Base-by-base conservation (phyloP, 805 yeast species). In the Millerozyma miso region DNA sequence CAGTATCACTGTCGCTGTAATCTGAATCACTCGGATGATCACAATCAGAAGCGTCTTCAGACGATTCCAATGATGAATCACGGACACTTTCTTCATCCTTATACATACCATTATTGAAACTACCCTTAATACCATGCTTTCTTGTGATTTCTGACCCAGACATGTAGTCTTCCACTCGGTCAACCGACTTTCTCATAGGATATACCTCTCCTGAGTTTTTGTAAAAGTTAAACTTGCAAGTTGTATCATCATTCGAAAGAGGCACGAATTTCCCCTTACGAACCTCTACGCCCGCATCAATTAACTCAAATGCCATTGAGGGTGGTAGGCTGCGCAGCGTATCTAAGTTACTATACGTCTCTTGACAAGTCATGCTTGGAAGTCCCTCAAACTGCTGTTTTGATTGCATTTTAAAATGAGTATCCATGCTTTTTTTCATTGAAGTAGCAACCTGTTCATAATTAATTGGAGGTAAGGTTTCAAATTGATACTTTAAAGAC, bases 241-340 rank as follows among this genome's bases (percentile, higher is more conserved):
- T 47, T 42, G 80, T 52, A 33, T 80, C 81, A 0, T 60, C 53
- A 6, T 65, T 69, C 2, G 63, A 45, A 6, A 84, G 55, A 3
- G 65, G 53, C 6, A 81, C 74, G 53, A 60, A 81, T 44, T 62
- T 61, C 0, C 91, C 91, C 37, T 55, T 60, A 7, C 59, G 54
- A 0, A 64, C 68, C 5, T 64, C 56, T 3, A 77, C 81, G 0
- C 88, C 87, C 7, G 53, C 55, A 20, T 65, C 63, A 33, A 83
- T 71, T 39, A 81, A 55, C 0, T 63, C 65, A 4, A 60, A 57
- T 0, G 77, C 79, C 20, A 65, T 40, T 3, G 65, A 68, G 35
- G 51, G 45, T 13, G 84, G 83, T n/a, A 77, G 51, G 0, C 76
- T 74, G 5, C 56, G 62, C 7, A 73, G 64, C 12, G 71, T 66